Evolutionary conservation across 1,139 yeast species (phyloP), one percentile per base, ranked within the genome.

Genomic region (Taphrina wiesneri): DNA sequence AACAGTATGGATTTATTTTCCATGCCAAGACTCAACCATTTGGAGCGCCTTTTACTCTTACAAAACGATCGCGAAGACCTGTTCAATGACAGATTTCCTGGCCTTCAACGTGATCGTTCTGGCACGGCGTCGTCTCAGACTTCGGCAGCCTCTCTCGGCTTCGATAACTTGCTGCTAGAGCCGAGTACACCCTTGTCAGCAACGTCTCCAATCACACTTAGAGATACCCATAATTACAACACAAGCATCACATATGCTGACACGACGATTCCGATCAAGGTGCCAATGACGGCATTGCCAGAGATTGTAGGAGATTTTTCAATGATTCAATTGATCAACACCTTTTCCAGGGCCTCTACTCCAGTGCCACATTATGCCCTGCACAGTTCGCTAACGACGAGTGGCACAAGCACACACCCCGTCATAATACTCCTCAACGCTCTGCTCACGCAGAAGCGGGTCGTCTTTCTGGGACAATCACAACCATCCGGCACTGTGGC

Each of bases 381-480:
- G 21, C 60, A 56, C 34, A 43, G 68, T 73, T 51, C 62, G 47
- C 70, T 54, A 63, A 69, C 49, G 23, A 56, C 64, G 30, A 59
- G 54, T 34, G 66, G 67, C 26, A 15, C 57, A 7, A 25, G 36
- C 21, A 60, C 64, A 0, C 88, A 88, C 0, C 83, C 87, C 0
- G 79, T 85, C 6, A 80, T 85, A 34, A 78, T 83, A 6, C 77
- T 85, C 63, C 82, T 85, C 52, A 83, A 84, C 71, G 87, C 86
- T 1, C 74, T 85, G 49, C 75, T 85, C 63, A 83, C 87, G 0
- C 87, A 86, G 32, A 84, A 84, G 70, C 80, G 82, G 63, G 78
- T 85, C 61, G 74, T 85, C 36, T 79, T 85, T 67, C 73, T 85
- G 65, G 85, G 87, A 66, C 82, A 83, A 71, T 84, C 83, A 53